phyloP scores from a whole-genome alignment of 441 rosid species.

The Eruca vesicaria region DNA sequence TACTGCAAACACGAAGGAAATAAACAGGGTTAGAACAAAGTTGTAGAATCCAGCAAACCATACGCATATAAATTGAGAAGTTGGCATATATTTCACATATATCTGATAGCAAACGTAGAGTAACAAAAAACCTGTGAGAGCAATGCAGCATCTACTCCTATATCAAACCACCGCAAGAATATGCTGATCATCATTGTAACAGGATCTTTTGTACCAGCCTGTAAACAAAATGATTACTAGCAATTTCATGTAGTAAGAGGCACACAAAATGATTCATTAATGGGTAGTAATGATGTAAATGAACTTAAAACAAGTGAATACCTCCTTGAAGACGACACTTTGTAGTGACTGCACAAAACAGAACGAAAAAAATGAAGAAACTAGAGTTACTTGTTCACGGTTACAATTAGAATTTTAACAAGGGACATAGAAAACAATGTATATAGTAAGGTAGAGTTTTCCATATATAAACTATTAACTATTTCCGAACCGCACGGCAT shows the following conservation, averaged over 20 bases:
- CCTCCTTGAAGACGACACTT: conserved; percentile 99
- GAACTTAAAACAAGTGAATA: conserved; percentile 30
- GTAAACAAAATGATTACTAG: conserved; percentile 40
- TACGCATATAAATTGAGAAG: background rate
- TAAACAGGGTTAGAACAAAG: background rate
- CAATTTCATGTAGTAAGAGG: conserved; percentile 12
- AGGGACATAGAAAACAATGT: background rate
- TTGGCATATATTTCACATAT: background rate
- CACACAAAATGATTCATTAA: conserved; percentile 2
- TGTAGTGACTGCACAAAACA: conserved; percentile 88
- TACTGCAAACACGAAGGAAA: conserved; percentile 55
- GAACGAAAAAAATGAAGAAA: conserved; percentile 3
- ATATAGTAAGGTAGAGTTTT: conserved; percentile 7
- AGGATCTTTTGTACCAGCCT: conserved; percentile 99
- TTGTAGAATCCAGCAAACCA: background rate
- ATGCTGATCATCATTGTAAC: conserved; percentile 93
- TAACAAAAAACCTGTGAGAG: conserved; percentile 79
- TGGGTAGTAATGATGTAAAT: conserved; percentile 13
- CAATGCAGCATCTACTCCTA: conserved; percentile 89
- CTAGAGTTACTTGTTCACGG: conserved; percentile 15
- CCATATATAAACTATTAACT: background rate
- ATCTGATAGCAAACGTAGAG: background rate
- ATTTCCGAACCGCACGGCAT: background rate
- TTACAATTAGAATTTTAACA: background rate
- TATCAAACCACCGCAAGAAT: conserved; percentile 94